Conservation (phyloP, 805 yeast genomes). For the Jamesozyma lodderae region DNA sequence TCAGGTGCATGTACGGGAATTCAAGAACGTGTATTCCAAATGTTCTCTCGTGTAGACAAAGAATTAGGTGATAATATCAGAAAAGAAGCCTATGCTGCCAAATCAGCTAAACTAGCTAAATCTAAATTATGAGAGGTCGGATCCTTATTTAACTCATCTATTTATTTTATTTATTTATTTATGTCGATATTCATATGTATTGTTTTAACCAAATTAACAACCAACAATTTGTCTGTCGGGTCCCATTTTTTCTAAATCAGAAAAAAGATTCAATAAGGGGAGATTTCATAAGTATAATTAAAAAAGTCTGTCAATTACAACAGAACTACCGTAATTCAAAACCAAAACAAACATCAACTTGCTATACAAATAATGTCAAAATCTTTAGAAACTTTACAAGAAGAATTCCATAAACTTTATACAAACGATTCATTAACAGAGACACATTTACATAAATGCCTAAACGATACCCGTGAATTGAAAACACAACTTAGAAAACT, state of each 20-base stretch:
- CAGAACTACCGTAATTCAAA: too few relatives aligned
- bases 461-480: constrained; percentile 29
- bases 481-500: constrained; percentile 33
- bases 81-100: constrained; percentile 38
- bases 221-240: too few relatives aligned
- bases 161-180: constrained; percentile 2
- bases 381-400: constrained; percentile 13
- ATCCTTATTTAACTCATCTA: too few relatives aligned
- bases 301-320: too few relatives aligned
- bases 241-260: too few relatives aligned
- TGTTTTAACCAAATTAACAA: neutral
- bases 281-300: too few relatives aligned
- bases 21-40: constrained; percentile 69
- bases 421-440: constrained; percentile 9
- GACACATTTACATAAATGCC: constrained; percentile 17
- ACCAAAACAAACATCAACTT: constrained; percentile 1
- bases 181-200: neutral
- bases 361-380: constrained; percentile 4
- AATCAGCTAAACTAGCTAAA: neutral
- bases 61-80: constrained; percentile 60
- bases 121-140: too few relatives aligned
- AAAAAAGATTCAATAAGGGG: too few relatives aligned
- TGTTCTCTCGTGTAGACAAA: constrained; percentile 65
- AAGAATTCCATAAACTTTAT: constrained; percentile 16
- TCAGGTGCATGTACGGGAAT: constrained; percentile 59